These are phyloP conservation scores for Aspergillus vadensis DNA, from an alignment of 2,329 filamentous ascomycete species.

Conservation along the genomic window DNA sequence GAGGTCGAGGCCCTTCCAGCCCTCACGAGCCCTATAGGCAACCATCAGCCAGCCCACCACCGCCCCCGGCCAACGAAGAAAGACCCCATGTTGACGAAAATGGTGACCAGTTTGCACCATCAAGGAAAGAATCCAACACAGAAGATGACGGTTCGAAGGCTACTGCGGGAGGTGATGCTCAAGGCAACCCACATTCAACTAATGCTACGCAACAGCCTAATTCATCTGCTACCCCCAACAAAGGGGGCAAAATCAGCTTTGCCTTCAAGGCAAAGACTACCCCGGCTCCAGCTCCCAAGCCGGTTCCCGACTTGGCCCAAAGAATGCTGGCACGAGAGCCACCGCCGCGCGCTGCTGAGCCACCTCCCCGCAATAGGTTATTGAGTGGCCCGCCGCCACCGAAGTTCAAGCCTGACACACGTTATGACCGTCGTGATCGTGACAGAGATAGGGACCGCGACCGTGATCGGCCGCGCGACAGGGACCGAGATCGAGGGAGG, in stretches of 20 bases:
- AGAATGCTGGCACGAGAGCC: conserved; percentile 49
- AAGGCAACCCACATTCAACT: conserved; percentile 55
- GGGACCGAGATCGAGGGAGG: conserved; percentile 35
- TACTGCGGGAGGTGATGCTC: conserved; percentile 42
- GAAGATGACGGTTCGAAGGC: conserved; percentile 63
- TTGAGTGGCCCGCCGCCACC: conserved; percentile 40
- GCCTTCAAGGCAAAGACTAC: conserved; percentile 80
- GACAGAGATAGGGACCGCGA: conserved; percentile 39
- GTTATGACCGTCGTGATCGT: conserved; percentile 47
- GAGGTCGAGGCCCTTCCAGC: conserved; percentile 50
- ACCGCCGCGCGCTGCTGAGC: conserved; percentile 36
- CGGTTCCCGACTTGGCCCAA: conserved; percentile 52
- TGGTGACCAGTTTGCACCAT: conserved; percentile 63
- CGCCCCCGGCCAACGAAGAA: conserved; percentile 38
- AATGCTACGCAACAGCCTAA: conserved; percentile 54
- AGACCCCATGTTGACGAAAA: conserved; percentile 51
- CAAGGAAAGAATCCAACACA: conserved; percentile 62
- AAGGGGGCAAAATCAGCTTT: conserved; percentile 80
- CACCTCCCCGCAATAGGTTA: conserved; percentile 41
- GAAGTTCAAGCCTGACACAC: conserved; percentile 44
- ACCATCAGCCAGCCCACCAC: conserved; percentile 35
- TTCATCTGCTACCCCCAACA: conserved; percentile 55
- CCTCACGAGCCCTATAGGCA: conserved; percentile 42
- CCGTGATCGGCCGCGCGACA: conserved; percentile 37
- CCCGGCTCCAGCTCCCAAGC: conserved; percentile 55